Base-by-base conservation (phyloP, 345 rosid species). In the Noccaea caerulescens region DNA sequence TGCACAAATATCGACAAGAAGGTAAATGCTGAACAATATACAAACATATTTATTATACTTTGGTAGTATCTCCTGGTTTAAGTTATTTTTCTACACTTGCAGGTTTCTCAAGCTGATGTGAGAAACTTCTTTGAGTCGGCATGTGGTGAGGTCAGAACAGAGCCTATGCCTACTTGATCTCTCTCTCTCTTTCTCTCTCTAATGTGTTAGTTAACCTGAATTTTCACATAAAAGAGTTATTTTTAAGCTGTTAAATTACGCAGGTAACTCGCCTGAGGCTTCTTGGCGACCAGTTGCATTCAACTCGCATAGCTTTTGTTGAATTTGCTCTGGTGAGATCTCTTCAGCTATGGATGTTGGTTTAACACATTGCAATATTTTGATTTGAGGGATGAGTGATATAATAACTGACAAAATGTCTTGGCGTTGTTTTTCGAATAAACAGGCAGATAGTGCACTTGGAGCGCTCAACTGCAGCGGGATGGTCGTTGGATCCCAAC, bases 1-100 rank as follows among this genome's bases (percentile, higher is more conserved):
- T 92, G 98, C 80, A 92, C 98, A 81, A 92, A 92, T 67, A 88
- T 92, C 27, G 98, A 88, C 77, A 92, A 86, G 76, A 86, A 86
- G 92, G 98, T 87, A 73, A 51, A 36, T 27, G 34, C n/a, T 46
- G 44, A 58, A 41, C 38, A 30, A 27, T 42, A 27, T 27, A 27
- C 4, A 20, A 8, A 20, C 16, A 14, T 16, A 5, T 58, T 7
- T 20, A 2, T 38, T 27, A 4, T 46, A 16, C 16, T 5, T 12
- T 52, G 12, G 11, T 57, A 27, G 4, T 8, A 3, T 54, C 10
- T 51, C 38, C 43, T 72, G 66, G 6, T 12, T 18, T 16, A 7
- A 18, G 36, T 45, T 10, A 67, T 58, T 38, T 36, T 45, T 18
- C 23, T 60, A 41, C 38, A 13, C 45, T 0, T 79, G 72, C 81